These are phyloP conservation scores for Acanthamoeba royreba DNA, from an alignment of 208 protist species.

Conservation along the genomic window DNA sequence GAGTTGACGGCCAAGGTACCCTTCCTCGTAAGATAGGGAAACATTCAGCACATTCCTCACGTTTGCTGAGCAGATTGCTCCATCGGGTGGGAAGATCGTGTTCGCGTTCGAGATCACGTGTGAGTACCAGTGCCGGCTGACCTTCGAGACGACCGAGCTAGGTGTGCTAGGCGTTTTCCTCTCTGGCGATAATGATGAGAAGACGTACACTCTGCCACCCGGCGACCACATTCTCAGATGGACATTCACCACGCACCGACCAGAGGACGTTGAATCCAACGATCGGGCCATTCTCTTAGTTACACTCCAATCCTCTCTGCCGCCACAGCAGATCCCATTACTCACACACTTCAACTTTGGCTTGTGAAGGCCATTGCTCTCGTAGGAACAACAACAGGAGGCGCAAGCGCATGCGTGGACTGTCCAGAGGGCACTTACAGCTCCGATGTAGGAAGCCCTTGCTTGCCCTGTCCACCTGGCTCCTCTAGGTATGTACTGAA, in stretches of 20 bases:
- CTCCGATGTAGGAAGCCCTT: neutral
- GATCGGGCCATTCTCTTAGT: neutral
- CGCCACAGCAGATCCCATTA: neutral
- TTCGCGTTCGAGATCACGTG: neutral
- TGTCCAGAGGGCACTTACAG: neutral
- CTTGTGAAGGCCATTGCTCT: neutral
- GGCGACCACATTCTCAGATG: neutral
- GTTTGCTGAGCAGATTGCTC: neutral
- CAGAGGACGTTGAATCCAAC: neutral
- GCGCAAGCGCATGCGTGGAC: neutral
- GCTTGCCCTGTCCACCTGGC: neutral
- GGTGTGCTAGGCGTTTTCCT: neutral
- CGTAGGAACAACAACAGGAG: neutral
- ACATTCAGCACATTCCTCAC: no score
- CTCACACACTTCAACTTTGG: neutral
- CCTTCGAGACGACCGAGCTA: neutral
- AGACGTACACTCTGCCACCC: neutral
- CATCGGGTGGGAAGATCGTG: neutral
- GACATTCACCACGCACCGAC: neutral
- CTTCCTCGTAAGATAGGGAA: no score
- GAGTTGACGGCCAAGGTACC: neutral
- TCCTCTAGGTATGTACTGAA: neutral
- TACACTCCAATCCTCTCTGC: neutral
- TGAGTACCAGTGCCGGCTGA: neutral
- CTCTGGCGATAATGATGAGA: neutral